Percentiles rank a stretch among this genome's conserved stretches.
Conservation (phyloP, 1,139 yeast species). For the Groenewaldozyma auringiensis region DNA sequence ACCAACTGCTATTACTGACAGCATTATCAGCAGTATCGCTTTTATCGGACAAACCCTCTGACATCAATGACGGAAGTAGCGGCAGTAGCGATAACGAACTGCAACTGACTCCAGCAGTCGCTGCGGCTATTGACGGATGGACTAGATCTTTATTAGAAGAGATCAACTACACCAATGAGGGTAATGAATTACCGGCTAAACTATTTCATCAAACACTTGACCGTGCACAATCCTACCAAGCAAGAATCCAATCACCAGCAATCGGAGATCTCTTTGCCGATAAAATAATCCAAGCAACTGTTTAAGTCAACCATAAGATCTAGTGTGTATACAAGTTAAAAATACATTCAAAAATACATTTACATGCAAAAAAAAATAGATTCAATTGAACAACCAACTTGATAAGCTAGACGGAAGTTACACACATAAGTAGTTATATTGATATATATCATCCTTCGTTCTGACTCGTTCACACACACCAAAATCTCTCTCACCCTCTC, state of each 20-base stretch:
- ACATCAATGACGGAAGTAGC: background rate
- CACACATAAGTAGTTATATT: too few relatives aligned
- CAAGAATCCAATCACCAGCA: background rate
- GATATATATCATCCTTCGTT: too few relatives aligned
- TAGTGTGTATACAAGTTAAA: too few relatives aligned
- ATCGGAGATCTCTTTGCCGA: background rate
- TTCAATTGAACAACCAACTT: background rate
- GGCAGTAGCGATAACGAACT: background rate
- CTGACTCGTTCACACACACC: too few relatives aligned
- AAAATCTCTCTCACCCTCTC: too few relatives aligned
- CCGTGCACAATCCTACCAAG: background rate
- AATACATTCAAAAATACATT: too few relatives aligned
- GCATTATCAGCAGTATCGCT: background rate
- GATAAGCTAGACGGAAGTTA: background rate
- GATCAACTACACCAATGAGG: background rate
- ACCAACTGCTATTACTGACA: background rate
- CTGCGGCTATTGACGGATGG: conserved; percentile 2
- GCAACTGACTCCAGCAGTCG: background rate
- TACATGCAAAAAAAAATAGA: background rate
- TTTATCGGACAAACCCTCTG: background rate
- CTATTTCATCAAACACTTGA: background rate
- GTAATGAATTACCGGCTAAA: background rate
- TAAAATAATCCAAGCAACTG: background rate
- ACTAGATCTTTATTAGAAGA: conserved; percentile 2
- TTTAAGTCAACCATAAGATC: background rate